Evolutionary conservation across 345 rosid genomes (phyloP), one percentile per base, ranked within the genome.

Genomic region (Rhodomyrtus tomentosa): DNA sequence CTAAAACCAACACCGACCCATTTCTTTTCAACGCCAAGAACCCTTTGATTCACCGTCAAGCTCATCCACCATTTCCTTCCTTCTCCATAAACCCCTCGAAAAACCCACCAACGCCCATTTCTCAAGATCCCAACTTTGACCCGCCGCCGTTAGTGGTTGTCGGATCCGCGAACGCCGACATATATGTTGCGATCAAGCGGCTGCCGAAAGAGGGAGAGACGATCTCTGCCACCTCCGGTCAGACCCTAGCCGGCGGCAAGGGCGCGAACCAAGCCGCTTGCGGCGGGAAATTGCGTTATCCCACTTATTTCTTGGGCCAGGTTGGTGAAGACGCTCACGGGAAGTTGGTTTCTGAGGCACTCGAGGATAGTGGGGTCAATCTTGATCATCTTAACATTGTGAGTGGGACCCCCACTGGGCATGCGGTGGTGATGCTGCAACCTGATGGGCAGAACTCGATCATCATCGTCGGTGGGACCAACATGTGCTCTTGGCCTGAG

Each of bases 201-300:
- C 87, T 95, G 3, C 99, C 98, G 72, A 84, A 73, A 25, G 93
- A 90, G 87, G 99, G 98, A 0, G 99, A 95, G 87, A 97, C 99
- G 54, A 86, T 97, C 58, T 93, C 99, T 15, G 98, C 98, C 72
- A 91, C 89, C 88, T 90, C 84, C 53, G 94, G 98, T 15, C 94
- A 91, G 89, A 95, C 94, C 0, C 94, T 95, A 25, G 96, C 99
- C 38, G 98, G 98, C 3, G 99, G 99, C 29, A 95, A 95, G 86
- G 99, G 99, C 10, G 99, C 98, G 32, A 95, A 97, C 83, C 99
- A 97, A 91, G 99, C 99, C 15, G 98, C 95, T 0, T 96, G 99
- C 76, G 95, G 96, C 25, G 95, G 91, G 12, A 94, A 91, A 84
- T 92, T 95, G 15, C 82, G 92, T 0, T 92, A 95, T 86, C 98